A percentile compares a stretch with the other conserved stretches of the same genome.
phyloP scores from a whole-genome alignment of 2,329 filamentous ascomycete species.

The Ascochyta clinopodiicola region DNA sequence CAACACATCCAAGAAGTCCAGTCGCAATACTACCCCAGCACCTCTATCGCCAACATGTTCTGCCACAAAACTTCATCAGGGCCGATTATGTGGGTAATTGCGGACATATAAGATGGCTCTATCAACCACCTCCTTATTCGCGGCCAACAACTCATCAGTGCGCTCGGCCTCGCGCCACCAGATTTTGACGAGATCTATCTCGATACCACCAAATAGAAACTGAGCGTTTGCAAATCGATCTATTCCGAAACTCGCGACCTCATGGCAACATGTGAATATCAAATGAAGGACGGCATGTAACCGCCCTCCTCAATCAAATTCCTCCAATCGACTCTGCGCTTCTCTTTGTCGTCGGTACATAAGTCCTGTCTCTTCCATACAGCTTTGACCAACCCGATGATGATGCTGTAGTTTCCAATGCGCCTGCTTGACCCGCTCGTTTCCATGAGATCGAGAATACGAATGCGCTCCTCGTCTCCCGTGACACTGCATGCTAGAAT shows the following conservation, averaged over 20 bases:
- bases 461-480: slow-evolving; percentile 52
- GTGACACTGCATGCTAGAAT: slow-evolving; percentile 56
- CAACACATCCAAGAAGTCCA: slow-evolving; percentile 21
- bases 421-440: slow-evolving; percentile 52
- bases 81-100: slow-evolving; percentile 17
- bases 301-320: slow-evolving; percentile 41
- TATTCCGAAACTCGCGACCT: no score
- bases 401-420: slow-evolving; percentile 56
- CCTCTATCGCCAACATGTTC: slow-evolving; percentile 16
- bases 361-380: slow-evolving; percentile 58
- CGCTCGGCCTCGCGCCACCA: slow-evolving; percentile 18
- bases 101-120: slow-evolving; percentile 21
- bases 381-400: slow-evolving; percentile 53
- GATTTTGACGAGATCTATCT: background rate
- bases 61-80: slow-evolving; percentile 4
- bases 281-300: slow-evolving; percentile 36
- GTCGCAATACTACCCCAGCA: slow-evolving; percentile 18
- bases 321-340: slow-evolving; percentile 49
- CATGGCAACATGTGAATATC: background rate
- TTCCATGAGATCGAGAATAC: slow-evolving; percentile 52
- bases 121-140: slow-evolving; percentile 25
- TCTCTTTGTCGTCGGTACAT: slow-evolving; percentile 39
- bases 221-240: no score
- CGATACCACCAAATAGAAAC: background rate
- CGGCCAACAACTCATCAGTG: slow-evolving; percentile 14